Evolutionary conservation across 1,284 basidiomycete species (phyloP), one percentile per base, ranked within the genome.

Genomic region (Pulchroboletus neoregius): DNA sequence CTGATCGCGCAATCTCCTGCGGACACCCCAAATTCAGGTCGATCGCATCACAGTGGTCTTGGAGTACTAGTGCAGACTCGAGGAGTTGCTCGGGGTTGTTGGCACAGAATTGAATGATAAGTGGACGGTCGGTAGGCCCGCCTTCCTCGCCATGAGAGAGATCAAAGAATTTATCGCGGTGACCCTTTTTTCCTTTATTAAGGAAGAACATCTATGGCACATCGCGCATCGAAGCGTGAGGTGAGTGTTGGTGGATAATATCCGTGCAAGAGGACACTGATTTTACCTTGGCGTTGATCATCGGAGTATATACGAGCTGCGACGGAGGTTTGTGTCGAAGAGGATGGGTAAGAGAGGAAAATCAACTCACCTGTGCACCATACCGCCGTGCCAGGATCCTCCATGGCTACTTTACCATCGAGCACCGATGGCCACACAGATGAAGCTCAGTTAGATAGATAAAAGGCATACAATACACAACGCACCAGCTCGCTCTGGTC

Each of bases 1-100:
- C 95, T 33, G 82, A 73, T 51, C 80, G 79, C 0, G 95, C 95
- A 52, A 99, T 98, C 45, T 95, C 92, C 61, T 99, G 95, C 0
- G 95, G 95, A 64, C 95, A 98, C 0, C 94, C 94, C 24, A 99
- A 75, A 67, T 99, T 98, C 66, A 98, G 78, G 65, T 99, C 95
- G 16, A 98, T 81, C 0, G 90, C 95, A 67, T 98, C 94, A 59
- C 90, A 92, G 46, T 84, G 74, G 3, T 74, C 68, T 63, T 91
- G 82, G 5, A 95, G 76, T 11, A 79, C 72, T 57, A 78, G 78
- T 0, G 94, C 92, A 8, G 91, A 83, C 1, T 73, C 72, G 16
- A 96, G 75, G 2, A 97, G 76, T 33, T 82, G 73, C 2, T 87
- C 80, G 0, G 92, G 86, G 56, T 95, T 83, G 63, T 98, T 95